These are phyloP conservation scores for Scleroderma bovista DNA, from an alignment of 768 basidiomycete genomes.

Conservation along the genomic window DNA sequence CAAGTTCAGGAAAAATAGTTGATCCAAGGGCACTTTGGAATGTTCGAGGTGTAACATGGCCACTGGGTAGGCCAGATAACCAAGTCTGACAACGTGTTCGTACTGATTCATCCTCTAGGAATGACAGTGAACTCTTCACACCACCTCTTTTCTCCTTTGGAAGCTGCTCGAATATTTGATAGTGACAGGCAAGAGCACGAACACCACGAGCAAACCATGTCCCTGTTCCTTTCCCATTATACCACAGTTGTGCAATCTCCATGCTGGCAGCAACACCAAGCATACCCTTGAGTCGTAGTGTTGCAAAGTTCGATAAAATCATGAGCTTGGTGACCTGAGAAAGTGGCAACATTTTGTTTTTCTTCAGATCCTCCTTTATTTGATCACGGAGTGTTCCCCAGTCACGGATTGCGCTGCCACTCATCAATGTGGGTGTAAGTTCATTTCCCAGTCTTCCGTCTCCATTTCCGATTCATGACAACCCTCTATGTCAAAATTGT, in stretches of 20 bases:
- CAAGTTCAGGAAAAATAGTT: not conserved
- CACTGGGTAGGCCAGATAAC: not conserved
- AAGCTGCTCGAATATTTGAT: not conserved
- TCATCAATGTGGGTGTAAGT: too few species aligned
- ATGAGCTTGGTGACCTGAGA: constrained; percentile 15
- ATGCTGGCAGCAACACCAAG: not conserved
- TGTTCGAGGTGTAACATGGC: not conserved
- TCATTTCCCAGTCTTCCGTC: too few species aligned
- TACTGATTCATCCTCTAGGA: not conserved
- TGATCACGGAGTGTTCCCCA: too few species aligned
- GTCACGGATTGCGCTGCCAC: too few species aligned
- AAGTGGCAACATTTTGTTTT: too few species aligned
- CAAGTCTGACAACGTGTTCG: not conserved
- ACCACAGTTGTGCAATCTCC: not conserved
- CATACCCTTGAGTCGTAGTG: not conserved
- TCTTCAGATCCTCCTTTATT: too few species aligned
- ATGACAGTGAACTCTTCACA: not conserved
- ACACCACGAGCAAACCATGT: not conserved
- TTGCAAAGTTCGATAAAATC: not conserved
- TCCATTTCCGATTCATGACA: too few species aligned
- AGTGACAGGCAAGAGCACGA: not conserved
- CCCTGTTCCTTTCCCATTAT: not conserved
- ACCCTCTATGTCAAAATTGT: too few species aligned
- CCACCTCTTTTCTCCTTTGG: not conserved
- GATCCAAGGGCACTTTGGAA: not conserved